phyloP scores from a whole-genome alignment of 345 rosid genomes.

The Corymbia maculata region DNA sequence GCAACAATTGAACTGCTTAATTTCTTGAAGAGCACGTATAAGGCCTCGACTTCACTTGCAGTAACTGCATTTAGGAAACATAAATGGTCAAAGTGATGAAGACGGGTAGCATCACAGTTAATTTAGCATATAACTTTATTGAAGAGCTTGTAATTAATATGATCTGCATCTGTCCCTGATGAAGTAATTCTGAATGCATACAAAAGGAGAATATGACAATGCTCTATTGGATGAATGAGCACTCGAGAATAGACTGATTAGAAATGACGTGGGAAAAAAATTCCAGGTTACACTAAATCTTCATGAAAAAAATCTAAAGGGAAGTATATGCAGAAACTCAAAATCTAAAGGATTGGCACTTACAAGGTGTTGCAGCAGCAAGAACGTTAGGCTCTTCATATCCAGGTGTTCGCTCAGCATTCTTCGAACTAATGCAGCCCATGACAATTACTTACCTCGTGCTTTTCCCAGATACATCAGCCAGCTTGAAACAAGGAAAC shows the following conservation, averaged over 20 bases:
- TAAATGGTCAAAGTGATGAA: neutral
- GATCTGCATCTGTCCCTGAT: neutral
- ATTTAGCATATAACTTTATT: neutral
- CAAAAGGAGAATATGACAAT: neutral
- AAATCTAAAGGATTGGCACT: slow-evolving; percentile 3
- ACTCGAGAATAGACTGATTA: neutral
- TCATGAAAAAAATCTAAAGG: neutral
- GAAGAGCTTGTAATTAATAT: neutral
- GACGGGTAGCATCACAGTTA: neutral
- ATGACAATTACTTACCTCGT: neutral
- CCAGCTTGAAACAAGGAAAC: neutral
- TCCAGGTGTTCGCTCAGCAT: slow-evolving; percentile 20
- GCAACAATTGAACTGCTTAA: slow-evolving; percentile 78
- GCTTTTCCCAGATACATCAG: neutral
- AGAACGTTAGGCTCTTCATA: slow-evolving; percentile 58
- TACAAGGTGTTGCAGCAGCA: slow-evolving; percentile 72
- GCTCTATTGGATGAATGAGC: neutral
- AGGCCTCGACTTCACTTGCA: slow-evolving; percentile 69
- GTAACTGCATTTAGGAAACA: slow-evolving; percentile 42
- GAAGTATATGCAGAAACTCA: neutral
- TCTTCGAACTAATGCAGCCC: slow-evolving; percentile 42
- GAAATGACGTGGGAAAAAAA: neutral
- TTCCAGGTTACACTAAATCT: neutral
- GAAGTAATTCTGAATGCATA: neutral
- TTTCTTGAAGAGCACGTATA: slow-evolving; percentile 75